These are phyloP conservation scores for Chionographis japonica DNA, from an alignment of 106 monocot species.

Conservation along the genomic window DNA sequence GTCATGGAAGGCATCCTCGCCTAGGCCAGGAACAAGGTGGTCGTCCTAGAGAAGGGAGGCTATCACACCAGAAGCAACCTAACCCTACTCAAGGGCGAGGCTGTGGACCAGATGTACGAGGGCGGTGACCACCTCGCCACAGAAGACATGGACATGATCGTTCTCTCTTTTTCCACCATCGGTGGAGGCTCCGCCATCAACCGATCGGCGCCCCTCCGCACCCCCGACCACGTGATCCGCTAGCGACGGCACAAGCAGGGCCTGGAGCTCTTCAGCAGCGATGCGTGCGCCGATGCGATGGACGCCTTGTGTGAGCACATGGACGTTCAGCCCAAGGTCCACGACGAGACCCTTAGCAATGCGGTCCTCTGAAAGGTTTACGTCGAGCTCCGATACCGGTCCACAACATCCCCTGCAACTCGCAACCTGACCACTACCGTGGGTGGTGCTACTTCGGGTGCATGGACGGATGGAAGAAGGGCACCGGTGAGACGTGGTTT, in stretches of 20 bases:
- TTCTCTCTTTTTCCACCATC: constrained; percentile 44
- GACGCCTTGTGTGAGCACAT: constrained; percentile 57
- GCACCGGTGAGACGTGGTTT: constrained; percentile 67
- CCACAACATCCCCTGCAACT: constrained; percentile 38
- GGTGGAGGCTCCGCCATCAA: constrained; percentile 63
- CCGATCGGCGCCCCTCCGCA: constrained; percentile 49
- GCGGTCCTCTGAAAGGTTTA: constrained; percentile 47
- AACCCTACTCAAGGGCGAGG: constrained; percentile 28
- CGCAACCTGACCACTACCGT: constrained; percentile 53
- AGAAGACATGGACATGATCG: constrained; percentile 14
- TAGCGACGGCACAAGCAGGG: constrained; percentile 41
- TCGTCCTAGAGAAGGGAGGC: constrained; percentile 58
- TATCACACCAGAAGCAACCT: constrained; percentile 22
- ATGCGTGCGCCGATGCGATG: constrained; percentile 38
- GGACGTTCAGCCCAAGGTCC: constrained; percentile 33
- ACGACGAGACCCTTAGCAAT: constrained; percentile 34
- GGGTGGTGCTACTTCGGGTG: constrained; percentile 82
- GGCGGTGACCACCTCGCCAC: constrained; percentile 22
- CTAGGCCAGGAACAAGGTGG: constrained; percentile 42
- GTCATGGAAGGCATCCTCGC: constrained; percentile 55
- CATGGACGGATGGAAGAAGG: constrained; percentile 52
- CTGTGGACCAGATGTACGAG: constrained; percentile 45
- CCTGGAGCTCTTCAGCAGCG: constrained; percentile 57
- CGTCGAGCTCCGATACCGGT: constrained; percentile 52
- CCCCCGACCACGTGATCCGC: constrained; percentile 30